Evolutionary conservation across 2,329 filamentous ascomycete species (phyloP).

Genomic region (Drechslerella dactyloides): DNA sequence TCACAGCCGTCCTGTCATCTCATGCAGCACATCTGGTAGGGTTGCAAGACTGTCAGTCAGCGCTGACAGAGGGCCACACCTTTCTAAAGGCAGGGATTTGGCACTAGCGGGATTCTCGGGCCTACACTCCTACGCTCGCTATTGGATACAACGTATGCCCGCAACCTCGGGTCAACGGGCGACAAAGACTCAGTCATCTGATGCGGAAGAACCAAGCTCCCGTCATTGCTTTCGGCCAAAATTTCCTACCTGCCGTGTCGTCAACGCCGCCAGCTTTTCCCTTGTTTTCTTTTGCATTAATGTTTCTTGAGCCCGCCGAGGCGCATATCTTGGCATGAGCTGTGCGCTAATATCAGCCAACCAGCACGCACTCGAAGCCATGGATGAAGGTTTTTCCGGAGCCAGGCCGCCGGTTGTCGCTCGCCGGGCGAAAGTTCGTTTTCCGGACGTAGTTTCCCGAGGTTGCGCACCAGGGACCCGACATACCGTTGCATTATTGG

Average conservation of each 20-base stretch:
- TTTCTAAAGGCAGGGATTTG: constrained; percentile 14
- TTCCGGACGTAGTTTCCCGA: constrained; percentile 21
- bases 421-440: constrained; percentile 23
- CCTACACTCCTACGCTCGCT: constrained; percentile 23
- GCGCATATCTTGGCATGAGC: constrained; percentile 39
- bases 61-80: constrained; percentile 9
- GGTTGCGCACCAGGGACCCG: constrained; percentile 3
- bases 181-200: constrained; percentile 34
- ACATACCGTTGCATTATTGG: neutral
- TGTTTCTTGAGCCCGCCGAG: constrained; percentile 15
- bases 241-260: constrained; percentile 14
- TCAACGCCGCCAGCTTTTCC: neutral
- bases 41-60: neutral
- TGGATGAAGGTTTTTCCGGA: constrained; percentile 52
- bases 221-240: constrained; percentile 7
- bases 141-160: constrained; percentile 9
- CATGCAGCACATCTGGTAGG: neutral
- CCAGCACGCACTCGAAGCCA: constrained; percentile 28
- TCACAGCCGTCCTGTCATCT: no score
- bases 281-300: constrained; percentile 32
- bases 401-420: constrained; percentile 35
- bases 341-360: constrained; percentile 39
- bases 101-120: constrained; percentile 48
- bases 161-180: constrained; percentile 18
- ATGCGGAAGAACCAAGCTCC: constrained; percentile 14